Evolutionary conservation across 768 basidiomycete species (phyloP), one percentile per base, ranked within the genome.

Genomic region (Podaxis sp.): DNA sequence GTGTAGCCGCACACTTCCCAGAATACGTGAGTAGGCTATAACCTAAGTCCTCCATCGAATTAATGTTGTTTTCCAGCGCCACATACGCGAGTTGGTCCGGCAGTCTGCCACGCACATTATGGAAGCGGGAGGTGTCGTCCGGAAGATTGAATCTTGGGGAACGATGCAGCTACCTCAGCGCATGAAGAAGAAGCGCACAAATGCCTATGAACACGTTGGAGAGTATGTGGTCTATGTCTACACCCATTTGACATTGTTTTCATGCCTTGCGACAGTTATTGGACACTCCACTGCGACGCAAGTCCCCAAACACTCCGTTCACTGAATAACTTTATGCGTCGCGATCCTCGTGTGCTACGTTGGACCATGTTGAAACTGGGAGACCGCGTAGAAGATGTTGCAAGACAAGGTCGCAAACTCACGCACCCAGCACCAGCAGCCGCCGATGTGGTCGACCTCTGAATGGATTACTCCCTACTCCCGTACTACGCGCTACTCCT

Each of bases 261-360:
- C 22, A 64, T 57, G 28, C 46, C 26, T 38, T 19, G 26, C 12
- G 17, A 30, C 68, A 96, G 94, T 68, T 95, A 95, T 73, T 96
- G 93, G 93, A 88, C 90, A 3, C 84, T 96, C 79, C 85, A 93
- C 71, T 96, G 95, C 72, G 95, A 96, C 78, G 85, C 92, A 3
- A 89, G 90, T 8, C 94, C 94, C 11, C 79, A 79, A 42, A 87
- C 85, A 0, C 78, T 96, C 54, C 77, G 79, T 5, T 77, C 82
- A 0, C 78, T 96, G n/a, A 86, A 87, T 67, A 74, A 77, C 8
- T 79, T 89, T 61, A 82, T 96, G 73, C 85, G 89, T 7, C 80
- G 81, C 57, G 95, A 96, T 69, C 93, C 93, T 11, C 85, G 89
- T 36, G 92, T 96, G 13, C 78, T 96, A 59, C 84, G 93, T 19